These are phyloP conservation scores for Parastagonospora avenae DNA, from an alignment of 2,329 filamentous ascomycete species.

Conservation along the genomic window DNA sequence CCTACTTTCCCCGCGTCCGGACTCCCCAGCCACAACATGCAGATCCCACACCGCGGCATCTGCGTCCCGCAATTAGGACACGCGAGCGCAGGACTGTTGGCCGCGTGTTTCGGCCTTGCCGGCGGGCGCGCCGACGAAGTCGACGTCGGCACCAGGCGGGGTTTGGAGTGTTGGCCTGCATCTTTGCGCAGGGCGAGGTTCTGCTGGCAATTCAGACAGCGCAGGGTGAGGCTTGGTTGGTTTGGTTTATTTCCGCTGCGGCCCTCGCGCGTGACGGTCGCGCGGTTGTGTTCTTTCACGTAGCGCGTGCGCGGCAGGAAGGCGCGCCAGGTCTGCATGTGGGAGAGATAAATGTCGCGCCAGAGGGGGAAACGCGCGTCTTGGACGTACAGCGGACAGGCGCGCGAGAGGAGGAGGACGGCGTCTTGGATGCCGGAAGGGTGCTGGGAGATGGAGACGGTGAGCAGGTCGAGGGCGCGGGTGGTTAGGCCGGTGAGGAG, in stretches of 20 bases:
- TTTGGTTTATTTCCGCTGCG: slow-evolving; percentile 67
- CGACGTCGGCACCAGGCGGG: slow-evolving; percentile 28
- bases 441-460: slow-evolving; percentile 75
- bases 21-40: slow-evolving; percentile 65
- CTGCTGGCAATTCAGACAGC: slow-evolving; percentile 74
- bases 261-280: slow-evolving; percentile 67
- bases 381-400: slow-evolving; percentile 75
- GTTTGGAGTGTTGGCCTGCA: slow-evolving; percentile 6
- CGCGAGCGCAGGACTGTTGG: slow-evolving; percentile 52
- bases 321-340: slow-evolving; percentile 71
- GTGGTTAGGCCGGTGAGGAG: slow-evolving; percentile 79
- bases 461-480: slow-evolving; percentile 73
- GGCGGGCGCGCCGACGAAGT: slow-evolving; percentile 10
- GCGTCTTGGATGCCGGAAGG: slow-evolving; percentile 76
- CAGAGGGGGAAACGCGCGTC: slow-evolving; percentile 77
- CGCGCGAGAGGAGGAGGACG: slow-evolving; percentile 74
- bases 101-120: slow-evolving; percentile 11
- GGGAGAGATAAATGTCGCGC: slow-evolving; percentile 75
- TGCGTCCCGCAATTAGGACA: slow-evolving; percentile 67
- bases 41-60: slow-evolving; percentile 67
- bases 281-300: slow-evolving; percentile 75
- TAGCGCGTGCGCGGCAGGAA: slow-evolving; percentile 79
- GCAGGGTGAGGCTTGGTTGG: slow-evolving; percentile 70
- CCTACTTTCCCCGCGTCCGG: slow-evolving; percentile 58
- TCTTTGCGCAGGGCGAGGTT: slow-evolving; percentile 54